Conservation (phyloP, 441 rosid species). For the Dalechampia spathulata region DNA sequence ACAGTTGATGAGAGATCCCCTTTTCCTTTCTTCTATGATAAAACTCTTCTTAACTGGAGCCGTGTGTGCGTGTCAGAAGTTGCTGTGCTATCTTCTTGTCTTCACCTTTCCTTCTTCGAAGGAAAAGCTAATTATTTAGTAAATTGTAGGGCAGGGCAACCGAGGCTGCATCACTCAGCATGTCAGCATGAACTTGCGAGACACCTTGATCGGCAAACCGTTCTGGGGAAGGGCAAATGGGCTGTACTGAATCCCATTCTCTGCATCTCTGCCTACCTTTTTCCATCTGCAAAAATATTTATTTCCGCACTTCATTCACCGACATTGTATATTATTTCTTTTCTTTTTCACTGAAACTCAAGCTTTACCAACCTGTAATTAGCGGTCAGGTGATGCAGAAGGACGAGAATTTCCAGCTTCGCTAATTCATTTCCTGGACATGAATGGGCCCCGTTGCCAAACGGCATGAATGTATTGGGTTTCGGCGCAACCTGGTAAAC, state of each 20-base stretch:
- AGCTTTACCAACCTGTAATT: constrained; percentile 71
- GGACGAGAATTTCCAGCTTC: constrained; percentile 70
- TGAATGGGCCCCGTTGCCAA: constrained; percentile 84
- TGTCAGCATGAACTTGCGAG: constrained; percentile 30
- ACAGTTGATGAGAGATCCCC: no score
- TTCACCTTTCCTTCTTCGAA: no score
- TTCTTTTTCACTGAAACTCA: background rate
- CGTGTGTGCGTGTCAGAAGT: no score
- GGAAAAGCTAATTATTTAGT: no score
- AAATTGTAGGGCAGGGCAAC: no score
- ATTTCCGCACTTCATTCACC: no score
- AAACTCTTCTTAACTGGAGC: no score
- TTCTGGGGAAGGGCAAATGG: constrained; percentile 97
- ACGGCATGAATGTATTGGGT: constrained; percentile 90
- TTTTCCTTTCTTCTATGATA: no score
- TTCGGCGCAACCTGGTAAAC: constrained; percentile 61
- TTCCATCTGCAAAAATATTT: constrained; percentile 52
- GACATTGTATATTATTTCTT: background rate
- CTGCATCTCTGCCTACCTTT: constrained; percentile 41
- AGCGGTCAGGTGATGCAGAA: constrained; percentile 87
- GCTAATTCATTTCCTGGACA: constrained; percentile 97
- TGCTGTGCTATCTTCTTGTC: no score
- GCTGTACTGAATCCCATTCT: constrained; percentile 79
- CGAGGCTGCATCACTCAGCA: no score
- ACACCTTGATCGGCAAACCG: constrained; percentile 71